Conservation (phyloP, 352 stramenopile species). For the Pythium myriotylum region DNA sequence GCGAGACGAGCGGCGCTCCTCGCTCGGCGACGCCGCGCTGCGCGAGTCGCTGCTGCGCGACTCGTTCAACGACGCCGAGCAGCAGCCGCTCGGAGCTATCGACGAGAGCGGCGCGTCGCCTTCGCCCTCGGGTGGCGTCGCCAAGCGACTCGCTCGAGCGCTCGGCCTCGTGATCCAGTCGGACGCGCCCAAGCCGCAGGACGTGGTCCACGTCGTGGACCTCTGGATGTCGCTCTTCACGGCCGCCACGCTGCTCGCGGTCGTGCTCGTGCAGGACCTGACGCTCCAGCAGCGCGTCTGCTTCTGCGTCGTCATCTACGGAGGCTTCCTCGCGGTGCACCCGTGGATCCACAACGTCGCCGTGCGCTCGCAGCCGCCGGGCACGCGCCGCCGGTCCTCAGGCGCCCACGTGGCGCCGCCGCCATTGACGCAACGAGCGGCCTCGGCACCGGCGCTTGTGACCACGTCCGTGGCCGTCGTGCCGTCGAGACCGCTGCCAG, state of each 20-base stretch:
- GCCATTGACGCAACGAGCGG: not conserved
- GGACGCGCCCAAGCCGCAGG: conserved; percentile 12
- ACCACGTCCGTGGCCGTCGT: not conserved
- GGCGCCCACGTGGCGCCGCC: too few species aligned
- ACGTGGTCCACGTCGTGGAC: conserved; percentile 41
- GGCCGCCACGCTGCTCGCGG: conserved; percentile 47
- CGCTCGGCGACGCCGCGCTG: conserved; percentile 17
- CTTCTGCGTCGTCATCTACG: conserved; percentile 50
- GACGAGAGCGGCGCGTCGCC: not conserved
- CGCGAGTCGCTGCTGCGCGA: conserved; percentile 37
- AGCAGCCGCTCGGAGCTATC: conserved; percentile 29
- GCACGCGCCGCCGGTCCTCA: conserved; percentile 1
- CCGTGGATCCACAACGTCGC: conserved; percentile 47
- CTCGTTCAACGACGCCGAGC: conserved; percentile 17
- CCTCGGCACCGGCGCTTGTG: not conserved
- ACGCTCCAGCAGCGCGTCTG: conserved; percentile 47
- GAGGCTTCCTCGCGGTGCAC: conserved; percentile 55
- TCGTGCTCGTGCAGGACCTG: conserved; percentile 44
- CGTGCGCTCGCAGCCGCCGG: conserved; percentile 2
- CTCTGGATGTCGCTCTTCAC: conserved; percentile 64
- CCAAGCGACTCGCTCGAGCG: conserved; percentile 7
- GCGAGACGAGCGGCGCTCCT: conserved; percentile 19
- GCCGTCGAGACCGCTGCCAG: conserved; percentile 23
- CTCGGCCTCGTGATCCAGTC: conserved; percentile 17
- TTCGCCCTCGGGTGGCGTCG: not conserved